Evolutionary conservation across 331 rosid species (phyloP).

Genomic region (Prunus yedoensis): DNA sequence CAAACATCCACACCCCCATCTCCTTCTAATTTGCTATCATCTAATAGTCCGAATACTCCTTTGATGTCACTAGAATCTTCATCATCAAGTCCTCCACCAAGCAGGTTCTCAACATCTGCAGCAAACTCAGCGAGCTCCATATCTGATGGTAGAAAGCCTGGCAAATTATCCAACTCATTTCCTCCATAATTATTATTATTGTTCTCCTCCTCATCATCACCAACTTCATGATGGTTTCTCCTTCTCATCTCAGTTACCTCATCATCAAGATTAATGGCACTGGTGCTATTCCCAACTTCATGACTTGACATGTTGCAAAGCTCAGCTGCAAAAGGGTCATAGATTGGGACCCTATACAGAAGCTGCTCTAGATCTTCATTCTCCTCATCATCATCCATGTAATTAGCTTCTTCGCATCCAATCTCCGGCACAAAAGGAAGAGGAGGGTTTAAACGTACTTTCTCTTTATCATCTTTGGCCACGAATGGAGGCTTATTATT

Average conservation of each 20-base stretch:
- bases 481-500: conserved; percentile 25
- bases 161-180: conserved; percentile 34
- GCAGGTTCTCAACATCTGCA: conserved; percentile 72
- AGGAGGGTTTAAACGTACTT: neutral
- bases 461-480: conserved; percentile 21
- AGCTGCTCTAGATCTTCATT: conserved; percentile 41
- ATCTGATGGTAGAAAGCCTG: conserved; percentile 55
- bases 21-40: conserved; percentile 34
- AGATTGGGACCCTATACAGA: conserved; percentile 58
- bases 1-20: neutral
- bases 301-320: conserved; percentile 25
- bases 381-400: conserved; percentile 12
- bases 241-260: conserved; percentile 2
- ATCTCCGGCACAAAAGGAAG: conserved; percentile 71
- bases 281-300: conserved; percentile 4
- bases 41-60: conserved; percentile 25
- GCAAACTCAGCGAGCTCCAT: conserved; percentile 69
- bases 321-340: conserved; percentile 44
- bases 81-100: conserved; percentile 38
- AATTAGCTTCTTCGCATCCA: conserved; percentile 44
- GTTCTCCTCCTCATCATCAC: neutral
- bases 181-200: neutral
- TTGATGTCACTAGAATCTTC: conserved; percentile 34
- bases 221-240: neutral
- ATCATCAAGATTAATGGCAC: conserved; percentile 2